phyloP scores from a whole-genome alignment of 2,329 filamentous ascomycete species.

The Pestalotiopsis sp. region DNA sequence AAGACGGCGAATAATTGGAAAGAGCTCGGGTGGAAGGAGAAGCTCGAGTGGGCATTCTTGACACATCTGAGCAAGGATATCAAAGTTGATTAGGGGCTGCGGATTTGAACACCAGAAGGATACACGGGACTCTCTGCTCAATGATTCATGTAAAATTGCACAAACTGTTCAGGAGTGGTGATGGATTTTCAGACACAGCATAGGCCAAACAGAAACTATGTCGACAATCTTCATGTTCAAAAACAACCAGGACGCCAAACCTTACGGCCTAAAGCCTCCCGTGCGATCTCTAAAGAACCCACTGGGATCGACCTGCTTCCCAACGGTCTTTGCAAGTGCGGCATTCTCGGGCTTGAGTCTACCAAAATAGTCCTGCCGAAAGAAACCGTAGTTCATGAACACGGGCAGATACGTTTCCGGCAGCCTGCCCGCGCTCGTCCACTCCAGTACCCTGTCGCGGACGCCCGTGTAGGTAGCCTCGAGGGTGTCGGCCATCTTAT shows the following conservation, averaged over 20 bases:
- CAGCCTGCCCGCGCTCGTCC: conserved; percentile 34
- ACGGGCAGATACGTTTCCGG: conserved; percentile 38
- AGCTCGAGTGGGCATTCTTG: conserved; percentile 4
- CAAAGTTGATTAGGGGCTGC: not conserved
- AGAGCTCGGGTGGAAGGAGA: conserved; percentile 12
- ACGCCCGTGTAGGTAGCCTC: conserved; percentile 36
- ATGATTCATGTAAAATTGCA: not conserved
- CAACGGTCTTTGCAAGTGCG: conserved; percentile 34
- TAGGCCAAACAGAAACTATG: no score
- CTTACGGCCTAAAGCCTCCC: conserved; percentile 31
- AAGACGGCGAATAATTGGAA: conserved; percentile 24
- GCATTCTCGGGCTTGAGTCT: conserved; percentile 36
- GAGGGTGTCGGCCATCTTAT: conserved; percentile 32
- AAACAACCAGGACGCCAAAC: no score
- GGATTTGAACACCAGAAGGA: not conserved
- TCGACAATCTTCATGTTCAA: no score
- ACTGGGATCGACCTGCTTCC: conserved; percentile 36
- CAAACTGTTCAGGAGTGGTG: not conserved
- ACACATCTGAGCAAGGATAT: not conserved
- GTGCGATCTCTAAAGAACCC: conserved; percentile 39
- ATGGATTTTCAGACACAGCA: not conserved
- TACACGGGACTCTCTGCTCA: not conserved
- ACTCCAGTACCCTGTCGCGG: conserved; percentile 29
- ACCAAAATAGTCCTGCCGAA: conserved; percentile 41
- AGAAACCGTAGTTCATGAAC: conserved; percentile 46